Evolutionary conservation across 768 basidiomycete species (phyloP), one percentile per base, ranked within the genome.

Genomic region (Leccinum sublutescens): DNA sequence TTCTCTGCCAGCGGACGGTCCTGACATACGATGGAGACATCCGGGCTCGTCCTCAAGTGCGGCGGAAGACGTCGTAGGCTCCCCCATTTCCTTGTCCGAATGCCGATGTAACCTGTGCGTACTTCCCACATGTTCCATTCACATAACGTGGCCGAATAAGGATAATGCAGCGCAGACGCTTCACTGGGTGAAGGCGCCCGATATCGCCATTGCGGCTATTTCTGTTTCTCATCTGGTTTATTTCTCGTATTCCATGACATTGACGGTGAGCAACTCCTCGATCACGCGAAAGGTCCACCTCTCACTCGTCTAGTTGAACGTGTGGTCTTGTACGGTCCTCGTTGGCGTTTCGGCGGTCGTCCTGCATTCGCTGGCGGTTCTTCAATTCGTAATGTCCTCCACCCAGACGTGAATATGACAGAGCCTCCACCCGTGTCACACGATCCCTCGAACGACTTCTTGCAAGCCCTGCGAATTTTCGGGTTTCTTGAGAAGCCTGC

Each of bases 161-260:
- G 25, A 6, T 55, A 51, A 36, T 50, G 12, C 58, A 94, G 92
- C 92, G 62, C 94, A 91, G 89, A 72, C 91, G 23, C 75, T 93
- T 45, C n/a, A 90, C 52, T 93, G 91, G 86, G 79, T 79, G 19
- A 89, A 86, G 71, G 76, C 83, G 15, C 74, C 94, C 52, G 80
- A n/a, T n/a, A n/a, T 93, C 55, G 84, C 87, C 1, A 91, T 96
- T 67, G 81, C 80, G 12, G 95, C 95, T 2, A 89, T 98, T 57
- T 88, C 89, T 9, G 67, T 95, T 14, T 95, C 95, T 1, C 81
- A 85, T 59, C 82, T 81, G 74, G 86, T 93, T 48, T 93, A 92
- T 68, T 79, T 94, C 25, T 93, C 91, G 11, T 94, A 93, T 69
- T 93, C 93, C 5, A 86, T 94, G 84, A 95, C 93, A 1, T 78